Evolutionary conservation across 1,284 basidiomycete genomes (phyloP).

Genomic region (Ustilago crameri): DNA sequence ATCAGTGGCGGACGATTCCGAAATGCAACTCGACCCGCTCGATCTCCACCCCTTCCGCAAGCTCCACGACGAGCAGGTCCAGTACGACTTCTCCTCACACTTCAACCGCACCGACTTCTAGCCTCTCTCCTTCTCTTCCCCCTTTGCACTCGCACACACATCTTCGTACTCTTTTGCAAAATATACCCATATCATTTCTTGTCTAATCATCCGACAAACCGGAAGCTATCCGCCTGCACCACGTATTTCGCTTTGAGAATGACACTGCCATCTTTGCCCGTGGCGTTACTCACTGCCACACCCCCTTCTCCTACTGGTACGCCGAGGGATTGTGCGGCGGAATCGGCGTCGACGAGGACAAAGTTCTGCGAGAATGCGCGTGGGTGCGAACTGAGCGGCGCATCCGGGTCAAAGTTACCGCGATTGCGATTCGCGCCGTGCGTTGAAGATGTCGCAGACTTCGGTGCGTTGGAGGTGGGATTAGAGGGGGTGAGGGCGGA

Average conservation of each 20-base stretch:
- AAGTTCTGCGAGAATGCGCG: conserved; percentile 62
- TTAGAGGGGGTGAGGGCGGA: conserved; percentile 31
- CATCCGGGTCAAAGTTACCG: conserved; percentile 52
- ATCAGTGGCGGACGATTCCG: too few relatives aligned
- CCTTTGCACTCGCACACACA: neutral
- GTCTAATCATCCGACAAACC: conserved; percentile 60
- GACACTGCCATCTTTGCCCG: conserved; percentile 38
- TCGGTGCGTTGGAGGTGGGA: conserved; percentile 49
- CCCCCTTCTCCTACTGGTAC: conserved; percentile 20
- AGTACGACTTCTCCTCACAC: conserved; percentile 22
- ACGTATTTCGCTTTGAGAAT: conserved; percentile 52
- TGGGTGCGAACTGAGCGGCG: conserved; percentile 56
- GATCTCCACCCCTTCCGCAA: neutral
- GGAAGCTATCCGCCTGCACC: conserved; percentile 60
- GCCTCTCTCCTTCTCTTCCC: neutral
- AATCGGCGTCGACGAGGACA: conserved; percentile 50
- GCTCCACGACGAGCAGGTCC: neutral
- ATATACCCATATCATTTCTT: too few relatives aligned
- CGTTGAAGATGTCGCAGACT: conserved; percentile 48
- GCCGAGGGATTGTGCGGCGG: neutral
- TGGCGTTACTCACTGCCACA: conserved; percentile 15
- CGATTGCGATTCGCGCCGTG: conserved; percentile 22
- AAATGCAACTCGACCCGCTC: neutral
- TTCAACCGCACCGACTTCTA: conserved; percentile 35
- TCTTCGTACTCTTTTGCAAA: neutral